phyloP scores from a whole-genome alignment of 768 basidiomycete species.

The Tricholoma matsutake region DNA sequence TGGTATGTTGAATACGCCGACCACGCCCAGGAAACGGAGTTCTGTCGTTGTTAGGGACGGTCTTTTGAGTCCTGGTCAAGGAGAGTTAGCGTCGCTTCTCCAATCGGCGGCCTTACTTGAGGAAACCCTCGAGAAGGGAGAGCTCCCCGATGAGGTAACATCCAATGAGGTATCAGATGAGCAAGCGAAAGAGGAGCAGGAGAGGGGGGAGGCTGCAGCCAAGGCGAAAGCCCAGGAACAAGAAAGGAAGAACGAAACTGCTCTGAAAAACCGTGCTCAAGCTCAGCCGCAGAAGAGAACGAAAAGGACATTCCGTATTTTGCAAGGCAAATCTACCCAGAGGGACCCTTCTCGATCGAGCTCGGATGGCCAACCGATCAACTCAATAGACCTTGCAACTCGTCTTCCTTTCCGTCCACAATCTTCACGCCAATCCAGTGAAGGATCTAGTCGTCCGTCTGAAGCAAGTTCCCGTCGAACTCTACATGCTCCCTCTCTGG shows the following conservation, averaged over 20 bases:
- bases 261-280: constrained; percentile 19
- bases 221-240: constrained; percentile 19
- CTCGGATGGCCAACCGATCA: not conserved
- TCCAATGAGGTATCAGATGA: constrained; percentile 5
- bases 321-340: constrained; percentile 11
- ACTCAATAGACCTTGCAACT: constrained; percentile 3
- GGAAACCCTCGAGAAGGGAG: constrained; percentile 47
- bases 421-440: not conserved
- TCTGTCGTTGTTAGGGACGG: constrained; percentile 28
- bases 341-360: constrained; percentile 3
- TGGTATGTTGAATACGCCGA: constrained; percentile 27
- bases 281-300: constrained; percentile 18
- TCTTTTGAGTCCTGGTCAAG: constrained; percentile 44
- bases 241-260: constrained; percentile 25
- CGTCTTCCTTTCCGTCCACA: constrained; percentile 1
- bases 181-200: constrained; percentile 13
- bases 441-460: not conserved
- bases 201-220: constrained; percentile 13
- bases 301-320: constrained; percentile 12
- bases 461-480: constrained; percentile 1
- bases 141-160: constrained; percentile 37
- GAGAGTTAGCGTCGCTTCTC: constrained; percentile 52
- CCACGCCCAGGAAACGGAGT: constrained; percentile 25
- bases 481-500: not conserved
- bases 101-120: constrained; percentile 60